Base-by-base conservation (phyloP, 2,329 filamentous ascomycete genomes). In the Fusarium denticulatum region DNA sequence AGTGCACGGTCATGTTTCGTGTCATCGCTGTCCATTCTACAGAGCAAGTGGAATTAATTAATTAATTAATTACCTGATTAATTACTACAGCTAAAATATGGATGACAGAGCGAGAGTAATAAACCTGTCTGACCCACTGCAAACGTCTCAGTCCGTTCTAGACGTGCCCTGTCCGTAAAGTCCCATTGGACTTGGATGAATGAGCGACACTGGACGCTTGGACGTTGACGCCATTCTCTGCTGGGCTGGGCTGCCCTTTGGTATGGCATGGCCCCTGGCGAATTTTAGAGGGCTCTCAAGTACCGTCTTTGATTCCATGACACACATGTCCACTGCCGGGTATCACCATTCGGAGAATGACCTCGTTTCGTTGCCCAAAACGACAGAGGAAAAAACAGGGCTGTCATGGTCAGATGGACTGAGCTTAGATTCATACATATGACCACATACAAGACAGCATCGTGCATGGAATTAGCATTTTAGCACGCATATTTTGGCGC, bases 151-250 rank as follows among this genome's bases (percentile, higher is more conserved):
- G 53, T 61, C 69, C 47, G 58, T 77, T 67, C 65, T 69, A 75
- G 67, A 76, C 64, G 66, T 58, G 40, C 58, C 60, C 47, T 59
- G 52, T 50, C 49, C 12, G 45, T 39, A 34, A 42, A 40, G 52
- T 50, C 61, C 71, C 67, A 74, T 58, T 58, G 40, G 55, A 36
- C 26, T 59, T 53, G 24, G 18, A 64, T 67, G 67, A 65, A 64
- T 65, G 67, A 65, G 46, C 14, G 45, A 45, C 30, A 43, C 47
- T 55, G 15, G 60, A 43, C 63, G 64, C 74, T 78, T 68, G 70
- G 73, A 46, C 63, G 61, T 67, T 77, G 76, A 77, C 76, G 76
- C 76, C 76, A 77, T 77, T 43, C 45, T 45, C 24, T 55, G 5
- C 50, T 53, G 50, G 34, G 49, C 47, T n/a, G 46, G 46, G 46